Conservation (phyloP, 2,329 filamentous ascomycete genomes). For the Fusarium sp. region DNA sequence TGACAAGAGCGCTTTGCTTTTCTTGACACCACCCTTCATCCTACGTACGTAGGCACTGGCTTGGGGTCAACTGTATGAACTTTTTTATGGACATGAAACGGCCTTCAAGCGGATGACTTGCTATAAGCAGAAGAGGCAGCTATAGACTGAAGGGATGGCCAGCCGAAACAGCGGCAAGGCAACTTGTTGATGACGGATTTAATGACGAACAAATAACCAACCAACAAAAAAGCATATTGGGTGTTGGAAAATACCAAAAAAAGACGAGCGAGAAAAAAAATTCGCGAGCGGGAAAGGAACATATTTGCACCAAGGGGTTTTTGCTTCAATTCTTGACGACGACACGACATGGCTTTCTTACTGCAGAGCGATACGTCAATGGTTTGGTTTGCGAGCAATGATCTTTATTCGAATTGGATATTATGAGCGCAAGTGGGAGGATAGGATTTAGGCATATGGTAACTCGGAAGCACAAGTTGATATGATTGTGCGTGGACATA, state of each 20-base stretch:
- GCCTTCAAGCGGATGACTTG: conserved; percentile 20
- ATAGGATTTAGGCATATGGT: conserved; percentile 9
- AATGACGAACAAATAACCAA: conserved; percentile 19
- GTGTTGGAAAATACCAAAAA: conserved; percentile 31
- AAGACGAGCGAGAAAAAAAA: conserved; percentile 1
- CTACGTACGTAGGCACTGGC: not conserved
- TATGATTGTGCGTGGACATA: conserved; percentile 15
- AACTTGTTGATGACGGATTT: conserved; percentile 24
- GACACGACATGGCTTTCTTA: conserved; percentile 47
- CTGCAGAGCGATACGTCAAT: conserved; percentile 45
- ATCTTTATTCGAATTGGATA: conserved; percentile 32
- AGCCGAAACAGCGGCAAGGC: conserved; percentile 15
- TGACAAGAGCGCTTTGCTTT: conserved; percentile 7
- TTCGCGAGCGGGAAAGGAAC: conserved; percentile 20
- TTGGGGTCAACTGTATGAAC: conserved; percentile 19
- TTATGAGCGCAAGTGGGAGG: conserved; percentile 22
- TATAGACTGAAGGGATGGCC: conserved; percentile 34
- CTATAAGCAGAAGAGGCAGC: conserved; percentile 18
- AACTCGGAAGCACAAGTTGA: conserved; percentile 12
- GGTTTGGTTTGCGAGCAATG: conserved; percentile 34
- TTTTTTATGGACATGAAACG: conserved; percentile 16
- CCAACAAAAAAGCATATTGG: conserved; percentile 1
- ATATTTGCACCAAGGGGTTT: conserved; percentile 33
- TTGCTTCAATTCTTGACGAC: conserved; percentile 46
- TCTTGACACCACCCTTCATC: conserved; percentile 3